Percentiles rank a stretch among this genome's conserved stretches.
phyloP scores from a whole-genome alignment of 371 early-diverging fungal genomes.

The Mucor racemosus region DNA sequence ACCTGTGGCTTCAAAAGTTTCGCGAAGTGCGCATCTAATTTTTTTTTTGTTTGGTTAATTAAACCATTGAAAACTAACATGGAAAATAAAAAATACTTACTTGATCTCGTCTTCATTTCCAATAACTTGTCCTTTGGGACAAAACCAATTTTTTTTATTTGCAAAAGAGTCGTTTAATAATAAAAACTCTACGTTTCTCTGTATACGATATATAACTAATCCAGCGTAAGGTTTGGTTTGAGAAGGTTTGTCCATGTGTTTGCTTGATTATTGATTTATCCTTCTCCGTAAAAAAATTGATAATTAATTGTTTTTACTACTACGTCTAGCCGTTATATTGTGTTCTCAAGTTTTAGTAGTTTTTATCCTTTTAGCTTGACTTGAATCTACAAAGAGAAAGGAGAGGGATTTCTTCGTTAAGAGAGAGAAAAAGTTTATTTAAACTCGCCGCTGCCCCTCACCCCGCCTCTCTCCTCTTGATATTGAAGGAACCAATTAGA shows the following conservation, averaged over 20 bases:
- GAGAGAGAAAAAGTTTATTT: too few relatives aligned
- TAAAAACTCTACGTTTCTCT: conserved; percentile 79
- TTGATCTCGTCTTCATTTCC: conserved; percentile 83
- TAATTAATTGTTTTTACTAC: background rate
- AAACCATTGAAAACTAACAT: background rate
- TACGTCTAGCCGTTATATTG: background rate
- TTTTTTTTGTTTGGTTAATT: background rate
- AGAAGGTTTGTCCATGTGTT: conserved; percentile 47
- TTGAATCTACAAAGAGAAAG: too few relatives aligned
- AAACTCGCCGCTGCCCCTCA: too few relatives aligned
- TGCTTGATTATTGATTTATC: conserved; percentile 2
- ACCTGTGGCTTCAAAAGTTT: conserved; percentile 76
- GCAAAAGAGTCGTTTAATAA: conserved; percentile 84
- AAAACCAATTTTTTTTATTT: conserved; percentile 84
- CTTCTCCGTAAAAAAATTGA: conserved; percentile 2
- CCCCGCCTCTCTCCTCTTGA: too few relatives aligned
- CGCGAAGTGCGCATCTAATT: conserved; percentile 79
- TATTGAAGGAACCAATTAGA: too few relatives aligned
- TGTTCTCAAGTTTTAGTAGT: too few relatives aligned
- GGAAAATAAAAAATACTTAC: conserved; percentile 60
- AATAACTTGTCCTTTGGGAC: conserved; percentile 82
- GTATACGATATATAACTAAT: conserved; percentile 78
- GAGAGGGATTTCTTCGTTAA: too few relatives aligned
- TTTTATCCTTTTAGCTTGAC: too few relatives aligned
- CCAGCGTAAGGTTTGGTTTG: conserved; percentile 61